These are phyloP conservation scores for Aspergillus sp. DNA, from an alignment of 2,329 filamentous ascomycete species.

Conservation along the genomic window DNA sequence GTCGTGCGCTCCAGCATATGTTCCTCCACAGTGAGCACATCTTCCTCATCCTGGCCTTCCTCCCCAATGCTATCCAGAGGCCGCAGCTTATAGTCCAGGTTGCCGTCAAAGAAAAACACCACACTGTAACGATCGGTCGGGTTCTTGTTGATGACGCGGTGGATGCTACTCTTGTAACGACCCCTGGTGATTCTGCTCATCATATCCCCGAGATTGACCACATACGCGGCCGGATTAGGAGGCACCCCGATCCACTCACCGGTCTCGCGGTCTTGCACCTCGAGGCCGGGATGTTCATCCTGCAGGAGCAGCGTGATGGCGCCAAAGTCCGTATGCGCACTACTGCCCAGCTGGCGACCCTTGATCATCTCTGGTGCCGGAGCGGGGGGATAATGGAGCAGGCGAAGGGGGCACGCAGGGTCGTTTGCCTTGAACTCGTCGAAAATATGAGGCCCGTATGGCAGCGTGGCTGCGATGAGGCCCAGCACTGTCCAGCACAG, in stretches of 20 bases:
- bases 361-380: neutral
- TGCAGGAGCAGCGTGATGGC: slow-evolving; percentile 57
- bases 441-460: no score
- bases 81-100: slow-evolving; percentile 2
- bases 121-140: slow-evolving; percentile 32
- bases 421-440: no score
- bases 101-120: slow-evolving; percentile 36
- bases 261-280: slow-evolving; percentile 49
- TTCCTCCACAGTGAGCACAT: no score
- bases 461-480: no score
- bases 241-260: slow-evolving; percentile 46
- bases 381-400: neutral
- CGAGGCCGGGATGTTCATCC: slow-evolving; percentile 49
- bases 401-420: no score
- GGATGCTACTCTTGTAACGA: slow-evolving; percentile 30
- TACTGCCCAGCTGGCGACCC: slow-evolving; percentile 32
- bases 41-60: no score
- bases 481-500: no score
- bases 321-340: slow-evolving; percentile 56
- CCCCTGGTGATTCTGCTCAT: slow-evolving; percentile 39
- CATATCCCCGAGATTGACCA: slow-evolving; percentile 54
- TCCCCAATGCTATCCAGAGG: no score
- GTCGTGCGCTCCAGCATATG: no score
- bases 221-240: slow-evolving; percentile 47
- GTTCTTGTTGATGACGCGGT: slow-evolving; percentile 34